Evolutionary conservation across 495 filamentous ascomycete genomes (phyloP), one percentile per base, ranked within the genome.

Genomic region (Neurospora pannonica): DNA sequence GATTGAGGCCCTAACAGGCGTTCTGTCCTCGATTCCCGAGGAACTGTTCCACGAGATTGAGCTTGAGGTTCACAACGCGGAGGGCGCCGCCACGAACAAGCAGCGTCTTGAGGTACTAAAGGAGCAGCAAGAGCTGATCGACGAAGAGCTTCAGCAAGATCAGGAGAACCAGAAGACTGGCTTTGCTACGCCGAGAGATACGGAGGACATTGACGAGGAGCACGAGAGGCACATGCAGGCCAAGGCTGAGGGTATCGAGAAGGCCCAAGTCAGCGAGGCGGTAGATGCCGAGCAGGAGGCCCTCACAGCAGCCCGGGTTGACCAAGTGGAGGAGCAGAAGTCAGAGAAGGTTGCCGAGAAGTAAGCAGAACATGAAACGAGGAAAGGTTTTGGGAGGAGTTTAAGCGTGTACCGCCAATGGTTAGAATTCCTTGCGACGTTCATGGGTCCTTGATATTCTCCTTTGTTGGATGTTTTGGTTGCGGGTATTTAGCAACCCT

Each of bases 31-130:
- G 70, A 98, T 99, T 74, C 96, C 96, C 5, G 96, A 99, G 84
- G 96, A 99, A 82, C 89, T 99, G 46, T 98, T 96, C 91, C 96
- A 99, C 86, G 96, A 99, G 85, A 98, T 98, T 75, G 96, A 99
- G 83, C 92, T 99, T 38, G 97, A 98, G 86, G 95, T 98, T 36
- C 94, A 98, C 86, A 97, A 92, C 73, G 94, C 94, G 70, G 96
- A 99, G 85, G 96, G 96, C 73, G 96, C 95, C 13, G 97, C 96
- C 71, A 99, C 97, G 72, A 99, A 99, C 88, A 97, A 95, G 87
- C 96, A 99, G 85, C 92, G 96, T 79, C 90, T 99, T n/a, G 96
- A 99, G 87, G 96, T 99, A 9, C 88, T 99, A 78, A 97, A 94
- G 89, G 96, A 99, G 85, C 96, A 99, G 85, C 93, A 99, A 80